Conservation (phyloP, 129 eudicot genomes). For the Dittrichia graveolens region DNA sequence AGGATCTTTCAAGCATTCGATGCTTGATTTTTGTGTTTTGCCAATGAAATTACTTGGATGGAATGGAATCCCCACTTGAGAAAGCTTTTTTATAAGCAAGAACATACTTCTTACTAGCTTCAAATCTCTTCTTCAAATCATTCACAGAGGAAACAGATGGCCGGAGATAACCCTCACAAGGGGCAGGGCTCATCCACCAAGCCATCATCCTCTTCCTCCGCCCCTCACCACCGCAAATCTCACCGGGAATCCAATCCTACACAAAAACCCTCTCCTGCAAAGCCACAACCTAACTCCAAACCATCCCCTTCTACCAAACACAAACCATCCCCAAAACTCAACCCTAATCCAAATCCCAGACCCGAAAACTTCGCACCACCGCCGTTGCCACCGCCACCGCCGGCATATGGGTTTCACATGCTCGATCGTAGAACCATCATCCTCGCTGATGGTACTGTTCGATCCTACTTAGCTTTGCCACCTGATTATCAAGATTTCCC, state of each 20-base stretch:
- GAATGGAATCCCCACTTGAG: no score
- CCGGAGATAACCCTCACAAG: conserved; percentile 60
- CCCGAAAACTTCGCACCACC: conserved; percentile 42
- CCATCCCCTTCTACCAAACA: conserved; percentile 39
- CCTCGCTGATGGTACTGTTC: conserved; percentile 72
- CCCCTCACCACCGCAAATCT: conserved; percentile 59
- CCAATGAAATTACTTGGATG: no score
- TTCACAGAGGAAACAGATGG: conserved; percentile 42
- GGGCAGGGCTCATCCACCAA: conserved; percentile 38
- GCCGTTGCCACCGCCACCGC: conserved; percentile 61
- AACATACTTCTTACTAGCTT: no score
- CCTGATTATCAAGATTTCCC: conserved; percentile 77
- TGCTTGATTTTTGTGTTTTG: no score
- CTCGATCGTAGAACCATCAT: conserved; percentile 84
- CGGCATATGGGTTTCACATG: conserved; percentile 87
- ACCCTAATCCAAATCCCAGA: conserved; percentile 34
- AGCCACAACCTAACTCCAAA: conserved; percentile 27
- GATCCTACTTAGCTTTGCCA: conserved; percentile 91
- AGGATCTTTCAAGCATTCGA: no score
- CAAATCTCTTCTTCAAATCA: no score
- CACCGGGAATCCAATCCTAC: conserved; percentile 51
- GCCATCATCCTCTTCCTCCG: conserved; percentile 46
- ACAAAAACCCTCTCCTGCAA: conserved; percentile 27
- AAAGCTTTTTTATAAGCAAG: no score
- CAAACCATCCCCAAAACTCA: conserved; percentile 45